Conservation (phyloP, 208 protist genomes). For the Trypanosoma lewisi region DNA sequence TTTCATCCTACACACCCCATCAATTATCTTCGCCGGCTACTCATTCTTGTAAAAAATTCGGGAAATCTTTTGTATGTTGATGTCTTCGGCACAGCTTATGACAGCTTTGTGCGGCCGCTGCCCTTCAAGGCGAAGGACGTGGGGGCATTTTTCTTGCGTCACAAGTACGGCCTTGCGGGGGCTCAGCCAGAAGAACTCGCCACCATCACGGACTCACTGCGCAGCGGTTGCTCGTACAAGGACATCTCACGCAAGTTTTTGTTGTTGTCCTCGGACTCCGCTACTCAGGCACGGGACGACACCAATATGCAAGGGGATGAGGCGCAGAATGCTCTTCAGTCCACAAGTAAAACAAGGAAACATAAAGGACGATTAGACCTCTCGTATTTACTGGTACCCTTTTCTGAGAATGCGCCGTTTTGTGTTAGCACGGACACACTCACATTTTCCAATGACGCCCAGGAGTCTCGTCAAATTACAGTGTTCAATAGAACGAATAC, state of each 20-base stretch:
- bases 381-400: slow-evolving; percentile 12
- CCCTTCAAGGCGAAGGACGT: slow-evolving; percentile 60
- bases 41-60: slow-evolving; percentile 59
- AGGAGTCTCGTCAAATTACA: slow-evolving; percentile 35
- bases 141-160: slow-evolving; percentile 51
- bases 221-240: slow-evolving; percentile 20
- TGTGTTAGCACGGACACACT: slow-evolving; percentile 34
- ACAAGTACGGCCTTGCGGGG: slow-evolving; percentile 52
- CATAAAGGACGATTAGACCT: slow-evolving; percentile 23
- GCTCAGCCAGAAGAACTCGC: slow-evolving; percentile 63
- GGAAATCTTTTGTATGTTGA: slow-evolving; percentile 64
- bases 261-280: slow-evolving; percentile 23
- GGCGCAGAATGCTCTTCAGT: no score
- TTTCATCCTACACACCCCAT: slow-evolving; percentile 76
- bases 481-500: slow-evolving; percentile 68
- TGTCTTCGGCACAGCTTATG: slow-evolving; percentile 85
- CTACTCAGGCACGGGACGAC: no score
- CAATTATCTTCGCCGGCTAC: slow-evolving; percentile 85
- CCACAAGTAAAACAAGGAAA: not conserved
- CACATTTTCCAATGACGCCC: slow-evolving; percentile 29
- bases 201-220: slow-evolving; percentile 32
- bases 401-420: slow-evolving; percentile 32
- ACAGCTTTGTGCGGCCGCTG: slow-evolving; percentile 45
- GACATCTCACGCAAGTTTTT: slow-evolving; percentile 19
- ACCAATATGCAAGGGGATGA: no score